phyloP scores from a whole-genome alignment of 768 basidiomycete genomes.

The Psilocybe cubensis region DNA sequence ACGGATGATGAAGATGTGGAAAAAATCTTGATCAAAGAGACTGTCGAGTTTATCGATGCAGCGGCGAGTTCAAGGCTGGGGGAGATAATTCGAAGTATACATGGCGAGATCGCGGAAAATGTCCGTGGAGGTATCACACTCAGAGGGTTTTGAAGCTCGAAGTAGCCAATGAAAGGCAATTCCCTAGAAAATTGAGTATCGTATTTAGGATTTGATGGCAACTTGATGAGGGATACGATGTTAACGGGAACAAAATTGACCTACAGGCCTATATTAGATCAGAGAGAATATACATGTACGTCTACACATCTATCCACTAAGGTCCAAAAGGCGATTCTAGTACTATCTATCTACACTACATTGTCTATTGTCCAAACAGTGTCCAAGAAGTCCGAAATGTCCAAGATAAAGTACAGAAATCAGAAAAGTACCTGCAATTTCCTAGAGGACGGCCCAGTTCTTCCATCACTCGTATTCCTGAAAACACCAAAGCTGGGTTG shows the following conservation, averaged over 20 bases:
- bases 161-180: too few species aligned
- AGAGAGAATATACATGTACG: not conserved
- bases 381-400: not conserved
- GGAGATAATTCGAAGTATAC: not conserved
- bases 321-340: not conserved
- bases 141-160: not conserved
- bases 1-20: not conserved
- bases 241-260: too few species aligned
- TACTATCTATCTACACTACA: not conserved
- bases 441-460: not conserved
- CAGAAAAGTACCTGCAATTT: not conserved
- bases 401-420: not conserved
- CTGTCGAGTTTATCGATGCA: slow-evolving; percentile 2
- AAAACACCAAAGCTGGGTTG: not conserved
- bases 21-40: not conserved
- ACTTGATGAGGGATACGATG: too few species aligned
- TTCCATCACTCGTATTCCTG: not conserved
- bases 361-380: too few species aligned
- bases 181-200: too few species aligned
- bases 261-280: not conserved
- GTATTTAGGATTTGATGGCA: too few species aligned
- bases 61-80: slow-evolving; percentile 1
- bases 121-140: slow-evolving; percentile 1
- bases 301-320: not conserved
- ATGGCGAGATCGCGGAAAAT: not conserved